Conservation (phyloP, 164 flowering plant genomes). For the Vitis vinifera region ASM3070453v1 NC_081806.1:5444001-5444500, state of each 20-base stretch:
- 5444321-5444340: not conserved
- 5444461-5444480: too few relatives aligned
- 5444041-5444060: slow-evolving; percentile 32
- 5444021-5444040: slow-evolving; percentile 29
- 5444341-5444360: too few relatives aligned
- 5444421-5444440: too few relatives aligned
- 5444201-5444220: slow-evolving; percentile 66
- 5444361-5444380: too few relatives aligned
- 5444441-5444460: too few relatives aligned
- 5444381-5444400: too few relatives aligned
- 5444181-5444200: slow-evolving; percentile 46
- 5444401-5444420: too few relatives aligned
- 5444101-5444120: slow-evolving; percentile 34
- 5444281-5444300: not conserved
- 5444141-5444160: slow-evolving; percentile 56
- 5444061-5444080: slow-evolving; percentile 32
- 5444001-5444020: slow-evolving; percentile 57
- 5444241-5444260: slow-evolving; percentile 87
- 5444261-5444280: slow-evolving; percentile 86
- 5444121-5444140: slow-evolving; percentile 37
- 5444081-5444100: slow-evolving; percentile 25
- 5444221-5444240: slow-evolving; percentile 54
- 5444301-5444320: not conserved
- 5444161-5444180: slow-evolving; percentile 67
- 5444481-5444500: too few relatives aligned